Percentiles rank a stretch among this genome's conserved stretches.
Evolutionary conservation across 2,329 filamentous ascomycete species (phyloP).

Genomic region (Colletotrichum sp.): DNA sequence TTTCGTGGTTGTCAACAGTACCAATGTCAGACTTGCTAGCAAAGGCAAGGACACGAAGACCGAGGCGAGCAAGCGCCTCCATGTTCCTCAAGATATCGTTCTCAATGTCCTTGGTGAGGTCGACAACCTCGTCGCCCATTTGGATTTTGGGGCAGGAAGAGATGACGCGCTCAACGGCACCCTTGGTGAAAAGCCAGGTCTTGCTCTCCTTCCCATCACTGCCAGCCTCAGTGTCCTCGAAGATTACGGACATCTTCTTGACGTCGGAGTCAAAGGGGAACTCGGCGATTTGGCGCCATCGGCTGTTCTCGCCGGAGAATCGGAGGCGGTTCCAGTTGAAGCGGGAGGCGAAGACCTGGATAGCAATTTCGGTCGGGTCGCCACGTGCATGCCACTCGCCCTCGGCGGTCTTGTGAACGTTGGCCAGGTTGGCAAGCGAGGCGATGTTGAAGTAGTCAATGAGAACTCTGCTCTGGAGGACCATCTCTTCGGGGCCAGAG

Average conservation of each 20-base stretch:
- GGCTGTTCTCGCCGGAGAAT: constrained; percentile 52
- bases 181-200: constrained; percentile 64
- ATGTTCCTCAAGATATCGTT: constrained; percentile 69
- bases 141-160: constrained; percentile 62
- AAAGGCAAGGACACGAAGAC: constrained; percentile 72
- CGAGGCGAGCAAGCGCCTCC: constrained; percentile 69
- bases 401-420: constrained; percentile 59
- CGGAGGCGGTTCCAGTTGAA: constrained; percentile 66
- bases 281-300: constrained; percentile 67
- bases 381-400: constrained; percentile 67
- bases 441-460: constrained; percentile 66
- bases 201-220: constrained; percentile 21
- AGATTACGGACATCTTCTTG: constrained; percentile 80
- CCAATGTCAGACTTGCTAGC: constrained; percentile 54
- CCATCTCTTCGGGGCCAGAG: constrained; percentile 29
- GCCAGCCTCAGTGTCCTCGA: constrained; percentile 45
- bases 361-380: constrained; percentile 75
- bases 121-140: constrained; percentile 44
- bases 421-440: constrained; percentile 69
- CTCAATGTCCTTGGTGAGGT: constrained; percentile 58
- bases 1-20: constrained; percentile 37
- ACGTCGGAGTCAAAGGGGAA: constrained; percentile 77
- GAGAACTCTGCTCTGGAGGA: constrained; percentile 44
- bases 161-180: constrained; percentile 73
- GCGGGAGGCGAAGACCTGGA: constrained; percentile 74